Evolutionary conservation across 139 green algal genomes (phyloP), one percentile per base, ranked within the genome.

Genomic region (Picochlorum sp.): DNA sequence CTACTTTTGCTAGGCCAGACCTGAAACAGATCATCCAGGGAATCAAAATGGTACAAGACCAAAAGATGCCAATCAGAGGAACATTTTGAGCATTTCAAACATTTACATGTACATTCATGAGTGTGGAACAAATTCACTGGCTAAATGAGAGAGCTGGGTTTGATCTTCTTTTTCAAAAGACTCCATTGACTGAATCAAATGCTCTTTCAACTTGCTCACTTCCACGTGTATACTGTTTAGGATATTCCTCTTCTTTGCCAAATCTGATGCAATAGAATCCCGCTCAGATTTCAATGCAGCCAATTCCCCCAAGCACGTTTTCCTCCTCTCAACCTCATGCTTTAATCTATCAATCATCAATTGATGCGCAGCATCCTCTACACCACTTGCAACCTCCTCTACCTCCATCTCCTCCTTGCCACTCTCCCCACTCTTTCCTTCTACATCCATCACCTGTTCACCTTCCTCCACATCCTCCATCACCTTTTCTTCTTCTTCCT

Each of bases 1-100:
- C 75, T 6, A 66, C 62, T 56, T 84, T 83, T 49, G 70, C 71
- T 38, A 68, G 75, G 32, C 78, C 74, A 26, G 78, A 84, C 67
- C 65, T 84, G 44, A 78, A 78, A 57, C 71, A 78, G 45, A 74
- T 77, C 7, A 59, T 62, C 28, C 58, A 67, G 45, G 71, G 71
- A 44, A 78, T 78, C 34, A 74, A 78, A 65, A 70, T 73, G 58
- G 45, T 74, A 18, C 71, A 78, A 57, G 71, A 78, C 52, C 45
- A 58, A 8, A 78, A 69, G 60, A 58, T 66, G 61, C 71, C 71
- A 45, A 78, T 78, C 37, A 45, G 66, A 26, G 71, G 71, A 51
- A 78, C 71, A 15, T 67, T 57, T 45, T 73, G n/a, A n/a, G 38
- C 4, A 30, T 30, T 30, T 30, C 28, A 30, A 30, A 45, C 63